phyloP scores from a whole-genome alignment of 2,329 filamentous ascomycete species.

The Sodiomyces alkalinus region DNA sequence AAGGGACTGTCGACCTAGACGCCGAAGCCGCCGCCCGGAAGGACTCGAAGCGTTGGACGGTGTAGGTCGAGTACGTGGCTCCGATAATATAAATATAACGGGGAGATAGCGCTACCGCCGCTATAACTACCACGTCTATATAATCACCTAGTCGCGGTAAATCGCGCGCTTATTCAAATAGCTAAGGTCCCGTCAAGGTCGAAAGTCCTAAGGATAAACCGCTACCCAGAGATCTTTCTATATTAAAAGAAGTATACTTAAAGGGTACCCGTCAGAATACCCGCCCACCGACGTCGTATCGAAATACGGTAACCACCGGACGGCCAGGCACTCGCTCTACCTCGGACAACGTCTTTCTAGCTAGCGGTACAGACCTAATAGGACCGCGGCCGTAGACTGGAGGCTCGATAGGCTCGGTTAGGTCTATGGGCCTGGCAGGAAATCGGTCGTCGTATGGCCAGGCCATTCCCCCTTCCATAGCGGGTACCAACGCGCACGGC shows the following conservation, averaged over 20 bases:
- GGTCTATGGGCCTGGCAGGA: conserved; percentile 44
- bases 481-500: conserved; percentile 77
- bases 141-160: conserved; percentile 11
- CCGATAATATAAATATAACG: conserved; percentile 75
- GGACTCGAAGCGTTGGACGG: conserved; percentile 82
- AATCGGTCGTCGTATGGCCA: conserved; percentile 68
- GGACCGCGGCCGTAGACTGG: conserved; percentile 60
- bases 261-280: conserved; percentile 19
- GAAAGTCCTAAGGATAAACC: conserved; percentile 38
- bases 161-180: conserved; percentile 31
- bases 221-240: conserved; percentile 40
- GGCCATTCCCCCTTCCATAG: conserved; percentile 73
- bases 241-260: conserved; percentile 25
- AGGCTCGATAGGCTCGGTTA: conserved; percentile 58
- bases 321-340: conserved; percentile 34
- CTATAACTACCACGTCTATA: no score
- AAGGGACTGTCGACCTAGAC: conserved; percentile 57
- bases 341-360: conserved; percentile 37
- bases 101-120: conserved; percentile 31
- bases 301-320: conserved; percentile 24
- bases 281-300: conserved; percentile 33
- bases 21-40: conserved; percentile 41
- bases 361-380: conserved; percentile 26
- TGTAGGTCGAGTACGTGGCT: conserved; percentile 95
- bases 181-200: conserved; percentile 34